These are phyloP conservation scores for Papiliotrema terrestris DNA, from an alignment of 1,284 basidiomycete genomes.

Conservation along the genomic window DNA sequence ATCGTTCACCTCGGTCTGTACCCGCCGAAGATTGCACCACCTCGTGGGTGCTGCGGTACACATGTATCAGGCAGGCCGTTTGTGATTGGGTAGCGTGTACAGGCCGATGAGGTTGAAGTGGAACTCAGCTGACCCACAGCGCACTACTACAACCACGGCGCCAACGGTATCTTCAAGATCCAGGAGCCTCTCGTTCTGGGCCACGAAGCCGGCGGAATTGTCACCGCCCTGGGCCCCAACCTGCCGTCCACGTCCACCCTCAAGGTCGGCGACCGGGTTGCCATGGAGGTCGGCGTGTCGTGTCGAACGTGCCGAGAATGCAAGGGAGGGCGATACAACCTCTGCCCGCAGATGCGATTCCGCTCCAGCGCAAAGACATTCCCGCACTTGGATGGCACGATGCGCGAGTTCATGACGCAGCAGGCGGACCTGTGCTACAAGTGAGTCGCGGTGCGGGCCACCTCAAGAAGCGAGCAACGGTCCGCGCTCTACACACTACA, in stretches of 20 bases:
- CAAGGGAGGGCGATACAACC: slow-evolving; percentile 80
- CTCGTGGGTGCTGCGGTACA: too few species aligned
- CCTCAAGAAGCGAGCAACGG: too few species aligned
- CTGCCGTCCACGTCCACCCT: slow-evolving; percentile 48
- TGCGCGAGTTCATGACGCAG: slow-evolving; percentile 84
- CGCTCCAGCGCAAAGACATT: slow-evolving; percentile 84
- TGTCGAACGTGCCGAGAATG: slow-evolving; percentile 61
- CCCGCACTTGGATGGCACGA: slow-evolving; percentile 88
- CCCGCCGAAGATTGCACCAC: neutral
- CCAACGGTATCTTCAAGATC: slow-evolving; percentile 87
- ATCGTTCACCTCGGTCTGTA: neutral
- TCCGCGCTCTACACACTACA: too few species aligned
- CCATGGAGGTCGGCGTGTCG: slow-evolving; percentile 87
- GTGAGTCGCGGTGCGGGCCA: slow-evolving; percentile 59
- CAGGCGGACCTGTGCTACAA: slow-evolving; percentile 79
- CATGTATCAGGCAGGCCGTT: too few species aligned
- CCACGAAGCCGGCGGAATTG: slow-evolving; percentile 81
- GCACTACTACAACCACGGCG: slow-evolving; percentile 82
- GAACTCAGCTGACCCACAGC: slow-evolving; percentile 56
- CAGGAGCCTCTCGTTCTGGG: slow-evolving; percentile 80
- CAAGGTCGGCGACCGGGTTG: slow-evolving; percentile 79
- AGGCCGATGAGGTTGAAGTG: too few species aligned
- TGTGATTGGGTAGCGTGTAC: too few species aligned
- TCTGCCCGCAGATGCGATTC: slow-evolving; percentile 82
- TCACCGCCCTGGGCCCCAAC: slow-evolving; percentile 36